Evolutionary conservation across 2,329 filamentous ascomycete genomes (phyloP).

Genomic region (Lecanicillium sp.): DNA sequence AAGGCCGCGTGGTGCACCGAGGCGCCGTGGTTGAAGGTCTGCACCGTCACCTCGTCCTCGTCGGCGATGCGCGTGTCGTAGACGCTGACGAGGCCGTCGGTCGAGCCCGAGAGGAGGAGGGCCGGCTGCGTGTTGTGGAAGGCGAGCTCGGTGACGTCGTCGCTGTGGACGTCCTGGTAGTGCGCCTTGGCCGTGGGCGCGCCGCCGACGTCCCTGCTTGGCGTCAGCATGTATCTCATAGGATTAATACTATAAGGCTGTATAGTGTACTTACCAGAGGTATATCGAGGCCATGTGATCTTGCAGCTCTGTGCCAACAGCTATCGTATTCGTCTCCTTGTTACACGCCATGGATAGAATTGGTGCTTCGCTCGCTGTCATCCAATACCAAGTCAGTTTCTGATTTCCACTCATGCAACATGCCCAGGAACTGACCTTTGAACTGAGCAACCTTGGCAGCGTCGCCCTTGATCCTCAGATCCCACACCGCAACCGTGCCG

Average conservation of each 20-base stretch:
- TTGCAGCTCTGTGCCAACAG: constrained; percentile 66
- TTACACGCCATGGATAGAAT: constrained; percentile 63
- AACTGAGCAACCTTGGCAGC: constrained; percentile 38
- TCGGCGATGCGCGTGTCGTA: constrained; percentile 65
- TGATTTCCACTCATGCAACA: neutral
- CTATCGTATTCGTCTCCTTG: constrained; percentile 51
- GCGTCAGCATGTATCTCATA: constrained; percentile 2
- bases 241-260: neutral
- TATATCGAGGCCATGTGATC: constrained; percentile 56
- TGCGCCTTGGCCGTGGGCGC: constrained; percentile 40
- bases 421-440: constrained; percentile 34
- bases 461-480: constrained; percentile 45
- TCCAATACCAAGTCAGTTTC: neutral
- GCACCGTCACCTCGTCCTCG: constrained; percentile 71
- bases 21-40: constrained; percentile 71
- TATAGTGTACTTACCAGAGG: constrained; percentile 47
- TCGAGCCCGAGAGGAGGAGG: constrained; percentile 68
- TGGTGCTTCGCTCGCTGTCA: constrained; percentile 38
- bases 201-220: constrained; percentile 51
- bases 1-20: constrained; percentile 73
- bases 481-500: constrained; percentile 61
- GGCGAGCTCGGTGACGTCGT: constrained; percentile 55
- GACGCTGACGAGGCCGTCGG: constrained; percentile 72
- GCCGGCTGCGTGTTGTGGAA: constrained; percentile 56
- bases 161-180: constrained; percentile 61